A percentile compares a stretch with the other conserved stretches of the same genome.
phyloP scores from a whole-genome alignment of 1,139 yeast genomes.

The Zygotorulaspora mrakii region DNA sequence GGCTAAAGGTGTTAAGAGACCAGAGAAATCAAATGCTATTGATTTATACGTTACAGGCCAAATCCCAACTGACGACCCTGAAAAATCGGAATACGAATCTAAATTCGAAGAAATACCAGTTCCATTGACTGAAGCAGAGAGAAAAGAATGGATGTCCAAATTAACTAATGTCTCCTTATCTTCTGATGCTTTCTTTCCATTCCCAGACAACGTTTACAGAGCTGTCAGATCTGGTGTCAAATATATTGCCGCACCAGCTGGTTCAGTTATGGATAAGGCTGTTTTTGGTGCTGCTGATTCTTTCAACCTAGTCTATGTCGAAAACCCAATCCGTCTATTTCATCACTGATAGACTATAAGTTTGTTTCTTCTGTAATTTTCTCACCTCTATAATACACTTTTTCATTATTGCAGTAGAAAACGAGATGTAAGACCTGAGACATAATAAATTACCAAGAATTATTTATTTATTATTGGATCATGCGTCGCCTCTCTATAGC shows the following conservation, averaged over 20 bases:
- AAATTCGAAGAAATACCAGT: constrained; percentile 80
- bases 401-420: too few relatives aligned
- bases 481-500: too few relatives aligned
- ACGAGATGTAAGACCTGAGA: too few relatives aligned
- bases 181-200: constrained; percentile 99
- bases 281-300: constrained; percentile 95
- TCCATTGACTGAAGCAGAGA: constrained; percentile 79
- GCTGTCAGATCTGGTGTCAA: constrained; percentile 96
- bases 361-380: constrained; percentile 1
- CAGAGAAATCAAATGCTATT: constrained; percentile 96
- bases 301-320: constrained; percentile 80
- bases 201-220: constrained; percentile 97
- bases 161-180: constrained; percentile 83
- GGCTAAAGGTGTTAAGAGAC: constrained; percentile 98
- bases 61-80: constrained; percentile 89
- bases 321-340: constrained; percentile 95
- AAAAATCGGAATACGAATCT: constrained; percentile 84
- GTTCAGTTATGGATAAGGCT: constrained; percentile 96
- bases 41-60: constrained; percentile 89
- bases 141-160: constrained; percentile 79
- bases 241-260: constrained; percentile 93
- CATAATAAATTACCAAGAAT: too few relatives aligned
- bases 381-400: not conserved
- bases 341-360: constrained; percentile 62
- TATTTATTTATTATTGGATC: too few relatives aligned